Evolutionary conservation across 1,284 basidiomycete species (phyloP).

Genomic region (Xerocomus amazonicus): DNA sequence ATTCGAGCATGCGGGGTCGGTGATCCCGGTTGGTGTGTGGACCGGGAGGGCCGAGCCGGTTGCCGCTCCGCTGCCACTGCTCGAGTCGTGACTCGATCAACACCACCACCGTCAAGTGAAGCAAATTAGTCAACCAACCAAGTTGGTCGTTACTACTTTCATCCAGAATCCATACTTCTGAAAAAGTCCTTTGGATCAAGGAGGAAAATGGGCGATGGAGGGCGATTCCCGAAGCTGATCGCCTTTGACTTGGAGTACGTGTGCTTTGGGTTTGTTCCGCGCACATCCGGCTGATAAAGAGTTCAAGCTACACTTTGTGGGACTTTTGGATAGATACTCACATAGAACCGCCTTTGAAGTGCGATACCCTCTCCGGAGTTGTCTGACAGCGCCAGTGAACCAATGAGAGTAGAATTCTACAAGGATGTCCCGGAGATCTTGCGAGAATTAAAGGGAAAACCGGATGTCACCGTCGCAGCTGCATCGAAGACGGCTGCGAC

Average conservation of each 20-base stretch:
- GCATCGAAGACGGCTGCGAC: conserved; percentile 75
- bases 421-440: conserved; percentile 75
- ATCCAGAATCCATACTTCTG: background rate
- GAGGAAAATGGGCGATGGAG: conserved; percentile 17
- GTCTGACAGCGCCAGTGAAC: conserved; percentile 33
- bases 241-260: conserved; percentile 84
- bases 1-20: no score
- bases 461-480: conserved; percentile 63
- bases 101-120: no score
- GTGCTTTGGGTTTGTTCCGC: conserved; percentile 10
- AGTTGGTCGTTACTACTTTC: background rate
- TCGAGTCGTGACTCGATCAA: no score
- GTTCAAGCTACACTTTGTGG: conserved; percentile 75
- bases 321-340: conserved; percentile 82
- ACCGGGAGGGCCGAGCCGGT: no score
- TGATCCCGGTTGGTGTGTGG: no score
- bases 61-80: no score
- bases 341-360: conserved; percentile 59
- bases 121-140: no score
- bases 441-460: conserved; percentile 48
- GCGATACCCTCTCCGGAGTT: conserved; percentile 43
- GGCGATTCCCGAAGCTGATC: conserved; percentile 59
- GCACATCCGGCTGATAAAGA: conserved; percentile 4
- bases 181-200: background rate
- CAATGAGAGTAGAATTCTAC: conserved; percentile 64